Base-by-base conservation (phyloP, 306 rosid genomes). In the Boehmeria nivea region DNA sequence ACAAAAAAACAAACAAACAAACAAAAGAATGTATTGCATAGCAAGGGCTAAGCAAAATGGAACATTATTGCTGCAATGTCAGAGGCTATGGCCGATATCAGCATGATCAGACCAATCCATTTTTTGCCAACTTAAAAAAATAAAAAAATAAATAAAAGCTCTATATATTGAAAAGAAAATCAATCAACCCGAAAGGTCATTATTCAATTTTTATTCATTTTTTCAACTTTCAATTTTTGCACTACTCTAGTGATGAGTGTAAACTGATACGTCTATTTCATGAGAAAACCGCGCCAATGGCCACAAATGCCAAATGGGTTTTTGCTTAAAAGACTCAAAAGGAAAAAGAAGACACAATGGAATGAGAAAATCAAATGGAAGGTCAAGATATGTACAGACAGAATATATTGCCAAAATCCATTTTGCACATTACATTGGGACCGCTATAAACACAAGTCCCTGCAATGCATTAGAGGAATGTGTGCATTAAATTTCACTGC, bases 201-300 rank as follows among this genome's bases (percentile, higher is more conserved):
- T n/a, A n/a, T n/a, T n/a, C n/a, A 31, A 31, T 31, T 31, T 31
- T 31, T 31, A 31, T 31, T 10, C 54, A 69, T 59, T 26, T 66
- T 65, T 19, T 57, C 28, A 5, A 8, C n/a, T 12, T 20, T 22
- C 22, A 6, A 46, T 9, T 19, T 50, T 46, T 0, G 8, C 26
- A 19, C 51, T 21, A 46, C 1, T 46, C 8, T 12, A 27, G 64
- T 33, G 12, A 21, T 62, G 48, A 19, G 46, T 14, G 40, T 51
- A 59, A 7, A 38, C 51, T 40, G 87, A 76, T 33, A 68, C 23
- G 86, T 79, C 84, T 6, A 55, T 76, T 62, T 76, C 88, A 78
- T 58, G 26, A 10, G 46, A 20, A 47, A 3, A 17, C 21, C 16
- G 47, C 15, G 63, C 36, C 10, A 61, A 60, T 61, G 66, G 66